Percentiles rank a stretch among this genome's conserved stretches.
Conservation (phyloP, 2,329 filamentous ascomycete genomes). For the Phaeosphaeriaceae sp. region DNA sequence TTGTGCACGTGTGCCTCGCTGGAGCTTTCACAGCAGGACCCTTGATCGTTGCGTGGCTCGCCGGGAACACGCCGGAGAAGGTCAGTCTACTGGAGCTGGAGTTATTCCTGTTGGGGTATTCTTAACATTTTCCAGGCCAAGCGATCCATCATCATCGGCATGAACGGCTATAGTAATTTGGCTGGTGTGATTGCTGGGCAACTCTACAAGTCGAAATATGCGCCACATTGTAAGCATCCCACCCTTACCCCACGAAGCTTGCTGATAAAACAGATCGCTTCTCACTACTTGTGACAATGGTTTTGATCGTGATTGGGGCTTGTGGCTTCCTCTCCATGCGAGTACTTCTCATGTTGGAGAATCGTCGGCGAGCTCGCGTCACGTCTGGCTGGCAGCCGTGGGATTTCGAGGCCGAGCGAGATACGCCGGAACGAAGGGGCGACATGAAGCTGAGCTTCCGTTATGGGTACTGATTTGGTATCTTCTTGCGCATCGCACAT, state of each 20-base stretch:
- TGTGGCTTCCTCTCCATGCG: neutral
- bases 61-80: neutral
- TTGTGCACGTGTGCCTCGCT: neutral
- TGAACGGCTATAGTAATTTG: neutral
- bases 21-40: neutral
- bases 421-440: neutral
- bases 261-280: neutral
- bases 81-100: neutral
- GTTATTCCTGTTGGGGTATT: neutral
- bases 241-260: neutral
- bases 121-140: neutral
- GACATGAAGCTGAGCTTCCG: neutral
- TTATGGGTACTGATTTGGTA: neutral
- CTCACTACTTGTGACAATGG: neutral
- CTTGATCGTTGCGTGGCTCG: neutral
- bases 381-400: neutral
- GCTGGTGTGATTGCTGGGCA: neutral
- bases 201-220: constrained; percentile 2
- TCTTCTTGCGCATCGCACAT: neutral
- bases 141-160: neutral
- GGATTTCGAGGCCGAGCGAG: neutral
- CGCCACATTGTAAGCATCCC: neutral
- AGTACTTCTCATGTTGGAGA: neutral
- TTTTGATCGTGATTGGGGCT: neutral
- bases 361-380: neutral